Conservation (phyloP, 306 rosid genomes). For the Begonia loranthoides region DNA sequence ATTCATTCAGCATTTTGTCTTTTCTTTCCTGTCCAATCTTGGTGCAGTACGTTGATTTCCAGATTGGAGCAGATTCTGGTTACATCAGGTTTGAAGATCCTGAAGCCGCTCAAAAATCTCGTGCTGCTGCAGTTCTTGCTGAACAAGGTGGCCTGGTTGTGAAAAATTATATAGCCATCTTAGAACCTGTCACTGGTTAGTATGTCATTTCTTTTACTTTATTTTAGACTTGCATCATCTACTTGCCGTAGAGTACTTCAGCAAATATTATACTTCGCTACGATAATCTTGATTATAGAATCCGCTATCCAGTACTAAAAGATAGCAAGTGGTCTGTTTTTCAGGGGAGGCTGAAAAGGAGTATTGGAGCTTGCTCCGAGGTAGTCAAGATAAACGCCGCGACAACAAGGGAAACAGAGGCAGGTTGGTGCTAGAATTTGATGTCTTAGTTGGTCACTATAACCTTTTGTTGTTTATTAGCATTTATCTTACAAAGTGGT, state of each 20-base stretch:
- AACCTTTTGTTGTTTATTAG: background rate
- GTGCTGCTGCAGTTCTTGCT: slow-evolving; percentile 72
- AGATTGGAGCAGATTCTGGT: slow-evolving; percentile 77
- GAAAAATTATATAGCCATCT: slow-evolving; percentile 50
- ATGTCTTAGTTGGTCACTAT: background rate
- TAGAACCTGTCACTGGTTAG: slow-evolving; percentile 77
- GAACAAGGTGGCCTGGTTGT: slow-evolving; percentile 62
- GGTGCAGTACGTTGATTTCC: slow-evolving; percentile 64
- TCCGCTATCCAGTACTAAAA: background rate
- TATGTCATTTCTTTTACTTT: background rate
- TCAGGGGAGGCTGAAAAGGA: slow-evolving; percentile 79
- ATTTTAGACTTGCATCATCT: background rate
- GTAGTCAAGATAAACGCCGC: slow-evolving; percentile 41
- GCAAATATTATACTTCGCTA: too few relatives aligned
- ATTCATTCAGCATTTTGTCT: slow-evolving; percentile 10
- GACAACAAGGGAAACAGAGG: slow-evolving; percentile 41
- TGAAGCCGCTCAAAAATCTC: slow-evolving; percentile 81
- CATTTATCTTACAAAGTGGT: background rate
- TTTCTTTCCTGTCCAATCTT: slow-evolving; percentile 1
- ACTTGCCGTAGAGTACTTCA: too few relatives aligned
- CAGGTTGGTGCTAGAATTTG: slow-evolving; percentile 34
- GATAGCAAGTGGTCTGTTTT: background rate
- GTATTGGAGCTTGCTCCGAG: slow-evolving; percentile 67
- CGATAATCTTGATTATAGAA: too few relatives aligned
- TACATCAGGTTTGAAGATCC: slow-evolving; percentile 66